Evolutionary conservation across 441 rosid genomes (phyloP), one percentile per base, ranked within the genome.

Genomic region (Breynia disticha): DNA sequence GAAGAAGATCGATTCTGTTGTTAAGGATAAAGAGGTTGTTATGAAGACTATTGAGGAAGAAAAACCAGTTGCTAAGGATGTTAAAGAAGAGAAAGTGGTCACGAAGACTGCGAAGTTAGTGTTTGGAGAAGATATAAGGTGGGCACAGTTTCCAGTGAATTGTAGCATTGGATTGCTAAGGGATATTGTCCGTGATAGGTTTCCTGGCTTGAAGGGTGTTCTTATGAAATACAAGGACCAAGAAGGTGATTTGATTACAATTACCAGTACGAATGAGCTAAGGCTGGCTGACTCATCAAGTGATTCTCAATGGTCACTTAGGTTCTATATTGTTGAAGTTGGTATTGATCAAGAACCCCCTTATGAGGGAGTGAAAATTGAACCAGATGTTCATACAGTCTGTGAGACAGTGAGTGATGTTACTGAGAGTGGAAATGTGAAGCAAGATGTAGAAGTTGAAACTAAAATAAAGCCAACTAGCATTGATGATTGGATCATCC

Each of bases 181-280:
- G 70, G 99, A 94, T 48, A 73, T 87, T 22, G 70, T 89, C 59
- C 69, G 53, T 28, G 96, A 94, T 56, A 80, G 93, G 53, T 87
- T 80, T 75, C 87, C 95, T 0, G 78, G 79, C 21, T 65, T 80
- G 42, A 79, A 61, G 56, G 90, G 89, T 50, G 77, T 80, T 69
- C 89, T 87, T 50, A 65, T 94, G 66, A 94, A 89, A 50, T 87
- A 83, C 58, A 85, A 53, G 70, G 99, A 89, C 51, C 60, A 70
- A 49, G 99, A 94, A 64, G 97, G 97, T 64, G 99, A 94, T 71
- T 69, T 90, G 76, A 76, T 90, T 61, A 89, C 99, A 10, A 76
- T 93, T 37, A 93, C 99, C 16, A 72, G 81, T 1, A 78, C 85
- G 0, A 87, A 93, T 60, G 99, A 93, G 76, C 78, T 93, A 60